phyloP scores from a whole-genome alignment of 2,329 filamentous ascomycete genomes.

The Hymenoscyphus fraxineus region DNA sequence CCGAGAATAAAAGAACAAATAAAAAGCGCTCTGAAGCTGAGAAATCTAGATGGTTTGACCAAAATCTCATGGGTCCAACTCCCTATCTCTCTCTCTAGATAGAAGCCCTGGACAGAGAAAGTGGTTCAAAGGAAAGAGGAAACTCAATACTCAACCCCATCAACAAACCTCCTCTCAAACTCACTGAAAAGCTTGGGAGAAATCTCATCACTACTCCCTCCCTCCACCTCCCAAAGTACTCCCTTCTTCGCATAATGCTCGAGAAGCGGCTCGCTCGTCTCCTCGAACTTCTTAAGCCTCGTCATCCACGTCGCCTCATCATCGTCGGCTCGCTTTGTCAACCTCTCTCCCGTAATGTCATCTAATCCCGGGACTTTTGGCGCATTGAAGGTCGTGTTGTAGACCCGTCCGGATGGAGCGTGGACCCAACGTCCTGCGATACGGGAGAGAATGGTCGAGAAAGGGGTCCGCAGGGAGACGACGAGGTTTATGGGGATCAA shows the following conservation, averaged over 20 bases:
- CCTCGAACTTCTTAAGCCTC: conserved; percentile 77
- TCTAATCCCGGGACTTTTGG: conserved; percentile 78
- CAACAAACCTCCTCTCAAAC: conserved; percentile 73
- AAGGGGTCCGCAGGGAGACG: conserved; percentile 80
- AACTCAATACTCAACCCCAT: conserved; percentile 3
- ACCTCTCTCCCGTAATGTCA: conserved; percentile 82
- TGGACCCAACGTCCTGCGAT: conserved; percentile 94
- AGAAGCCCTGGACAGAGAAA: too few relatives aligned
- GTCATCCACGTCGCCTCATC: conserved; percentile 80
- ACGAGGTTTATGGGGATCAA: conserved; percentile 94
- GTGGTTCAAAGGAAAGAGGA: too few relatives aligned
- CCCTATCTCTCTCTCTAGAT: neutral
- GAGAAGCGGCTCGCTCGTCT: conserved; percentile 78
- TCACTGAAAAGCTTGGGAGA: conserved; percentile 82
- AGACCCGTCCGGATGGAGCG: conserved; percentile 83
- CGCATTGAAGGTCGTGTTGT: conserved; percentile 90
- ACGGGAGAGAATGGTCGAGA: conserved; percentile 80
- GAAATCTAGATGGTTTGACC: neutral
- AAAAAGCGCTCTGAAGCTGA: neutral
- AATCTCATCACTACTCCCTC: conserved; percentile 91
- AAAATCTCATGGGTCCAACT: neutral
- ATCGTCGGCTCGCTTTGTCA: conserved; percentile 82
- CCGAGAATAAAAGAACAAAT: neutral
- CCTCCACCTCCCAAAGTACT: conserved; percentile 81
- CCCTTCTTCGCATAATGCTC: conserved; percentile 85